Conservation (phyloP, 2,329 filamentous ascomycete species). For the Aspergillus sojae region DNA sequence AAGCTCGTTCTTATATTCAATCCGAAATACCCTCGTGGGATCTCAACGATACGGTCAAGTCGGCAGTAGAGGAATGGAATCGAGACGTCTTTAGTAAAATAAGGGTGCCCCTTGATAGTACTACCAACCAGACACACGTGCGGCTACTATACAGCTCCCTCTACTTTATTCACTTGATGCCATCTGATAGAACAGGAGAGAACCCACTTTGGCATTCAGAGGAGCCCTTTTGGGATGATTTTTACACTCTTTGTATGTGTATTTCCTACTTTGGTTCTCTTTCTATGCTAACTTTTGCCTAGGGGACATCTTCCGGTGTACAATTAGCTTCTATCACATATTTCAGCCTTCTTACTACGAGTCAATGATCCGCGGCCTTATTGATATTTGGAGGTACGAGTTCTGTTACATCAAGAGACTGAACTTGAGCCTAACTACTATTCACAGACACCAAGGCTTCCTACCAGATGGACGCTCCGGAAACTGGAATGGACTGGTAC, state of each 20-base stretch:
- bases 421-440: neutral
- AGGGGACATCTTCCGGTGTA: constrained; percentile 68
- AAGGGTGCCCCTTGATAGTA: constrained; percentile 36
- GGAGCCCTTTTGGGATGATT: constrained; percentile 72
- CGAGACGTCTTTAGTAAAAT: constrained; percentile 56
- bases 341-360: constrained; percentile 65
- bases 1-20: constrained; percentile 68
- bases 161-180: constrained; percentile 70
- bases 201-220: constrained; percentile 66
- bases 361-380: constrained; percentile 66
- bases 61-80: constrained; percentile 61
- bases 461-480: constrained; percentile 68
- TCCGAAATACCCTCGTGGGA: constrained; percentile 66
- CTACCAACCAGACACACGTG: constrained; percentile 34
- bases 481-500: constrained; percentile 64
- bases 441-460: constrained; percentile 52
- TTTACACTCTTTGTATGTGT: constrained; percentile 57
- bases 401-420: neutral
- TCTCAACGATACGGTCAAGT: constrained; percentile 55
- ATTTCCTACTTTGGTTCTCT: neutral
- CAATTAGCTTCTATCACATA: constrained; percentile 66
- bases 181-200: constrained; percentile 71
- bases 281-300: constrained; percentile 14
- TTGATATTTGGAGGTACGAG: constrained; percentile 68
- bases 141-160: constrained; percentile 35